A percentile compares a stretch with the other conserved stretches of the same genome.
phyloP scores from a whole-genome alignment of 2,329 filamentous ascomycete species.

The Xylariaceae sp. region DNA sequence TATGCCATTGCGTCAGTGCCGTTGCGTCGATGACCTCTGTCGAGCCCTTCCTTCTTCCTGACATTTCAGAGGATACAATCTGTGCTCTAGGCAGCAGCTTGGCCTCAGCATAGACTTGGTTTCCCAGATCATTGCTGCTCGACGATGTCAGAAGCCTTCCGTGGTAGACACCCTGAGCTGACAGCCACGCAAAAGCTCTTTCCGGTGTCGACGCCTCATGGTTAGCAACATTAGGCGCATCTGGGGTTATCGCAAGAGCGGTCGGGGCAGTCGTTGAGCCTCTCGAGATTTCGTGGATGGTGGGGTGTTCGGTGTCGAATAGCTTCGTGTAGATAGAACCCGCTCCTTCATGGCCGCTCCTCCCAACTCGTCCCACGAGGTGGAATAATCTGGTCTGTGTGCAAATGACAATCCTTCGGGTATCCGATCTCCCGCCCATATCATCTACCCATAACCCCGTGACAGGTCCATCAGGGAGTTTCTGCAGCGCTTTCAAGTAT shows the following conservation, averaged over 20 bases:
- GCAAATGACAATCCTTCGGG: slow-evolving; percentile 74
- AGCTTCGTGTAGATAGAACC: slow-evolving; percentile 82
- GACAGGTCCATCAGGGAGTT: slow-evolving; percentile 76
- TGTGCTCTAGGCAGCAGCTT: slow-evolving; percentile 74
- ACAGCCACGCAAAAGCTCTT: slow-evolving; percentile 86
- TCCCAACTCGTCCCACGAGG: slow-evolving; percentile 73
- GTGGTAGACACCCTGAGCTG: slow-evolving; percentile 80
- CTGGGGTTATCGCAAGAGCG: slow-evolving; percentile 72
- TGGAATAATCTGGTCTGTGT: slow-evolving; percentile 78
- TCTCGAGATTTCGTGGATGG: slow-evolving; percentile 68
- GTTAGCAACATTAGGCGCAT: slow-evolving; percentile 55
- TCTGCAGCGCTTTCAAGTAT: slow-evolving; percentile 82
- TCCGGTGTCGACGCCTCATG: slow-evolving; percentile 60
- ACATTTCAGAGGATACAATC: slow-evolving; percentile 65
- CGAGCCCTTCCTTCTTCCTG: slow-evolving; percentile 61
- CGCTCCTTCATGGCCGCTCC: slow-evolving; percentile 71
- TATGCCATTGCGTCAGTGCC: slow-evolving; percentile 89
- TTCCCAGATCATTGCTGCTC: slow-evolving; percentile 63
- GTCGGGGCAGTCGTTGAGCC: slow-evolving; percentile 60
- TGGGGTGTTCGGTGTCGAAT: slow-evolving; percentile 83
- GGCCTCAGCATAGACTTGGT: slow-evolving; percentile 73
- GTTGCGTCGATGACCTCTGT: slow-evolving; percentile 76
- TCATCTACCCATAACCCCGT: slow-evolving; percentile 83
- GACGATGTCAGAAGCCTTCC: slow-evolving; percentile 70
- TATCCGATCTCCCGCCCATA: slow-evolving; percentile 64